Conservation (phyloP, 352 stramenopile species). For the Blastocystis sp. region DNA sequence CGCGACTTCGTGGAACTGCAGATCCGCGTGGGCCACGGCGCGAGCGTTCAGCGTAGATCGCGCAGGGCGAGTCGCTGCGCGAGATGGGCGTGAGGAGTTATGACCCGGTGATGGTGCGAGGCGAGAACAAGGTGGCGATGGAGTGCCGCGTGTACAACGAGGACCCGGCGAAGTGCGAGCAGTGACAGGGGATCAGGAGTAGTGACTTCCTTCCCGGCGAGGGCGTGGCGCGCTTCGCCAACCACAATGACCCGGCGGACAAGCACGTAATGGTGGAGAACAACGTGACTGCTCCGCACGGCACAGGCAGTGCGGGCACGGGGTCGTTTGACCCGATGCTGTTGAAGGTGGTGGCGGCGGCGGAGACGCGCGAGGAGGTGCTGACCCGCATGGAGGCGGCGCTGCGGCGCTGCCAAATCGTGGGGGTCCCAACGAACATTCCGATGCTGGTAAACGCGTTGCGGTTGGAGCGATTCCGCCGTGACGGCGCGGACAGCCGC, state of each 20-base stretch:
- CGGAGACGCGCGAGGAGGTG: conserved; percentile 12
- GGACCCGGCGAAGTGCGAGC: conserved; percentile 21
- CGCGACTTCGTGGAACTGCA: conserved; percentile 85
- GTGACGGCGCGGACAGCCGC: not conserved
- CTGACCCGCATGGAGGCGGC: conserved; percentile 29
- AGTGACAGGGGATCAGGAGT: not conserved
- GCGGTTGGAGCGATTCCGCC: not conserved
- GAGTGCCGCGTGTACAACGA: conserved; percentile 62
- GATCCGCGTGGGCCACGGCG: conserved; percentile 79
- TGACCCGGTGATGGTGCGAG: not conserved
- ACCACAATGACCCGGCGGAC: not conserved
- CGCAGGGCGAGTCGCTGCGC: conserved; percentile 10
- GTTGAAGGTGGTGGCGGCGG: conserved; percentile 26
- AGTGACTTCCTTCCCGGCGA: conserved; percentile 46
- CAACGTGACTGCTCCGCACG: not conserved
- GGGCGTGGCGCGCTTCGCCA: not conserved
- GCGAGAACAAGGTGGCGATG: not conserved
- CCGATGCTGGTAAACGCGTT: conserved; percentile 24
- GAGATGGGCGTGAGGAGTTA: conserved; percentile 18
- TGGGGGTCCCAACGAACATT: conserved; percentile 31
- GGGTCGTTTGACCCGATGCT: conserved; percentile 48
- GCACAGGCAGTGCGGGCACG: not conserved
- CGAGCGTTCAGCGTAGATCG: not conserved
- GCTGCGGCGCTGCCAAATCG: not conserved
- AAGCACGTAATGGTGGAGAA: conserved; percentile 13